These are phyloP conservation scores for Aspergillus tanneri DNA, from an alignment of 2,329 filamentous ascomycete genomes.

Conservation along the genomic window DNA sequence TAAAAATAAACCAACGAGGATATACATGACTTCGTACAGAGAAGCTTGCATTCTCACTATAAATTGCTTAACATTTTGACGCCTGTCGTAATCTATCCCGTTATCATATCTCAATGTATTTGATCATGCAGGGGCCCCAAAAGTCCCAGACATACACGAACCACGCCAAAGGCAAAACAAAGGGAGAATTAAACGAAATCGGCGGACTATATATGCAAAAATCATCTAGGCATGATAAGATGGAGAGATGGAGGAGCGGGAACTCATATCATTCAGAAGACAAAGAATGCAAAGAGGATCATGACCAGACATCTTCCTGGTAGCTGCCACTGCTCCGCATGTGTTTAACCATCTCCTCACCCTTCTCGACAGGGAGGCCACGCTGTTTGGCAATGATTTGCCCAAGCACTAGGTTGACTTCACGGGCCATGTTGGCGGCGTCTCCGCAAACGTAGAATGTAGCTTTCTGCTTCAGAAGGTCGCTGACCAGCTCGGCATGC, in stretches of 20 bases:
- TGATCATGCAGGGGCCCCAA: not conserved
- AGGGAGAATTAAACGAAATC: slow-evolving; percentile 18
- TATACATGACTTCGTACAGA: not conserved
- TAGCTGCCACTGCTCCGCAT: slow-evolving; percentile 96
- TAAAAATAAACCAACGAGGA: no score
- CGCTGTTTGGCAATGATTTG: slow-evolving; percentile 85
- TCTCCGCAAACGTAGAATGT: slow-evolving; percentile 99
- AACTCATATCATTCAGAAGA: slow-evolving; percentile 20
- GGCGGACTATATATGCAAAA: slow-evolving; percentile 27
- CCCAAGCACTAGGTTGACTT: slow-evolving; percentile 82
- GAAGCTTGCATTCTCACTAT: not conserved
- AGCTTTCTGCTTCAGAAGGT: slow-evolving; percentile 77
- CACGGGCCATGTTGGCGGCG: slow-evolving; percentile 93
- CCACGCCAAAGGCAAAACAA: slow-evolving; percentile 20
- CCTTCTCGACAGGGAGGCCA: slow-evolving; percentile 79
- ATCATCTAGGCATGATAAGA: slow-evolving; percentile 29
- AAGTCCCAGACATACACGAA: slow-evolving; percentile 22
- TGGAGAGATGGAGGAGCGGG: slow-evolving; percentile 16
- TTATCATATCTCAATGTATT: not conserved
- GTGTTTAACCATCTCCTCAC: slow-evolving; percentile 92
- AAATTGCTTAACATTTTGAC: not conserved
- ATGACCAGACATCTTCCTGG: slow-evolving; percentile 77
- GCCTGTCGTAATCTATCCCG: not conserved
- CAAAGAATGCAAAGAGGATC: slow-evolving; percentile 23
- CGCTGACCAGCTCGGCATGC: slow-evolving; percentile 77